Evolutionary conservation across 306 rosid species (phyloP).

Genomic region (Rosa rugosa): DNA sequence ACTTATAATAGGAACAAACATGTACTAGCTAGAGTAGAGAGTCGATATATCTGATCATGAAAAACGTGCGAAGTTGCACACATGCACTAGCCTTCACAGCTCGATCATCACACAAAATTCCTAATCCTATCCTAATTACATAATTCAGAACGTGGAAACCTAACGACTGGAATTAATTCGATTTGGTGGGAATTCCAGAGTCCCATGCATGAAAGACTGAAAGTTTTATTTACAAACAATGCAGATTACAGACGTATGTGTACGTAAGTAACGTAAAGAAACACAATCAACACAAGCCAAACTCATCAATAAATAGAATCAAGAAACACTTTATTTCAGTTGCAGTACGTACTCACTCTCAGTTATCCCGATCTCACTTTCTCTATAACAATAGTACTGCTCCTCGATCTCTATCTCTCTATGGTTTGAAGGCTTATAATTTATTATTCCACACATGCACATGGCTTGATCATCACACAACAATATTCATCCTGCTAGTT

Average conservation of each 20-base stretch:
- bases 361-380: neutral
- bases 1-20: too few species aligned
- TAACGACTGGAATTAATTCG: neutral
- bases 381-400: neutral
- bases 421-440: neutral
- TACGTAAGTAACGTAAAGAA: neutral
- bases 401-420: neutral
- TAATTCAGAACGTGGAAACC: neutral
- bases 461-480: neutral
- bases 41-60: too few species aligned
- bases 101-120: neutral
- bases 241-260: neutral
- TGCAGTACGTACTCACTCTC: neutral
- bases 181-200: neutral
- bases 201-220: neutral
- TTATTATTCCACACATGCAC: neutral
- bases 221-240: neutral
- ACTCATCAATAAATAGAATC: neutral
- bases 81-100: neutral
- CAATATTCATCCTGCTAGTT: neutral
- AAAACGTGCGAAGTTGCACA: too few species aligned
- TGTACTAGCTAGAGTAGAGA: too few species aligned
- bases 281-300: slow-evolving; percentile 1
- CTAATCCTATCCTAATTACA: too few species aligned
- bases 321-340: neutral